Percentiles rank a stretch among this genome's conserved stretches.
These are phyloP conservation scores for Haplosporangium sp. DNA, from an alignment of 371 early-diverging fungal species.

Conservation along the genomic window DNA sequence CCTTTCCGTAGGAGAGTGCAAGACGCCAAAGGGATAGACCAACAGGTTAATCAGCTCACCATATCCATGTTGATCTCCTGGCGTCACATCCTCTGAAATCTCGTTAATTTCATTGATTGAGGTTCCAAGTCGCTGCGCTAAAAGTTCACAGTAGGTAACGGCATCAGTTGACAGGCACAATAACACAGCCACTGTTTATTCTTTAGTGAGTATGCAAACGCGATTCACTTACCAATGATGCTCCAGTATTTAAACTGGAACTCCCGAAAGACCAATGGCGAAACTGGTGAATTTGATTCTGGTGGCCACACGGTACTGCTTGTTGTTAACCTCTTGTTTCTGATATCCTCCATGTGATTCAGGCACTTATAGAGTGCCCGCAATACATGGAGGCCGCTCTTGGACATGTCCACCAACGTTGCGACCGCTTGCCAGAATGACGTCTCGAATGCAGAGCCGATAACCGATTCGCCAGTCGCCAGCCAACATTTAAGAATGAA, in stretches of 20 bases:
- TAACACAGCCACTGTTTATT: too few relatives aligned
- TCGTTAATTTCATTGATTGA: slow-evolving; percentile 26
- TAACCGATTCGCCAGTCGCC: slow-evolving; percentile 32
- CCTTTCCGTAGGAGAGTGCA: slow-evolving; percentile 1
- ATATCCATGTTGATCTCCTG: slow-evolving; percentile 13
- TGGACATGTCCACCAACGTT: slow-evolving; percentile 32
- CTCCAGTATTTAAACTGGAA: slow-evolving; percentile 46
- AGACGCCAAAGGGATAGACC: slow-evolving; percentile 22
- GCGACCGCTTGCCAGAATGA: slow-evolving; percentile 41
- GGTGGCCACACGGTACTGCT: slow-evolving; percentile 19
- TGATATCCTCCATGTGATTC: slow-evolving; percentile 31
- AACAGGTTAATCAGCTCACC: slow-evolving; percentile 20
- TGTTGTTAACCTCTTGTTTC: slow-evolving; percentile 12
- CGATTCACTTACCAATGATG: slow-evolving; percentile 28
- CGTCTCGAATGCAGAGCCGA: slow-evolving; percentile 29
- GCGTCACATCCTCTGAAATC: slow-evolving; percentile 20
- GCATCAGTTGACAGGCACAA: too few relatives aligned
- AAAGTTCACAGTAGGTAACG: too few relatives aligned
- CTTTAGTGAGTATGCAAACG: not conserved
- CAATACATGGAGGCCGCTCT: slow-evolving; percentile 13
- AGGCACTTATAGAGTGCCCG: slow-evolving; percentile 30
- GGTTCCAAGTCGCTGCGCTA: slow-evolving; percentile 34
- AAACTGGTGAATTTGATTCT: slow-evolving; percentile 11
- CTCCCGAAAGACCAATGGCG: slow-evolving; percentile 25
- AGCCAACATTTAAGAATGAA: slow-evolving; percentile 48